A percentile compares a stretch with the other conserved stretches of the same genome.
Evolutionary conservation across 148 eudicot species (phyloP).

Genomic region (Rhododendron kiyosumense): DNA sequence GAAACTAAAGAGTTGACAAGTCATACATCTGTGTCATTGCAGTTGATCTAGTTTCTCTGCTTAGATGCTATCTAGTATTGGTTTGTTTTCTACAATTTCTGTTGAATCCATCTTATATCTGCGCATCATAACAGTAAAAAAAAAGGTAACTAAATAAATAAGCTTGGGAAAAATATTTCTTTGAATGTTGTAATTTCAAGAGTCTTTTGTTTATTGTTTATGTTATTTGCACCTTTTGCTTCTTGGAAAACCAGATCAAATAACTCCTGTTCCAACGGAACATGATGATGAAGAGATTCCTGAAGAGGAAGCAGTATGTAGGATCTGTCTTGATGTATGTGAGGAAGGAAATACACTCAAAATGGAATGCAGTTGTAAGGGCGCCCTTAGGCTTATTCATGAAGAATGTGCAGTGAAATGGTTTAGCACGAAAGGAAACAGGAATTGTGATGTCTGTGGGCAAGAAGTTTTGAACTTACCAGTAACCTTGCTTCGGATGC

Average conservation of each 20-base stretch:
- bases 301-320: constrained; percentile 90
- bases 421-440: constrained; percentile 75
- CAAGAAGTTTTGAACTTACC: constrained; percentile 84
- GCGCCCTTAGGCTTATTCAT: constrained; percentile 81
- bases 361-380: constrained; percentile 98
- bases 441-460: constrained; percentile 77
- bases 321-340: constrained; percentile 81
- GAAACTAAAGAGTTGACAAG: neutral
- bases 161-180: neutral
- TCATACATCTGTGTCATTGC: neutral
- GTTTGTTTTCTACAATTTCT: too few species aligned
- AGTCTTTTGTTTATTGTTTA: neutral
- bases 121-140: too few species aligned
- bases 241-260: constrained; percentile 38
- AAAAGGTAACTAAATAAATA: neutral
- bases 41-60: neutral
- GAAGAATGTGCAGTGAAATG: constrained; percentile 84
- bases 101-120: too few species aligned
- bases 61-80: neutral
- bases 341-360: constrained; percentile 85
- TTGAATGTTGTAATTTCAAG: neutral
- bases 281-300: constrained; percentile 79
- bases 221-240: neutral
- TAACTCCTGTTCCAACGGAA: constrained; percentile 40
- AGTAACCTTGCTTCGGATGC: constrained; percentile 72